Conservation (phyloP, 2,329 filamentous ascomycete genomes). For the Laburnicola sp. region DNA sequence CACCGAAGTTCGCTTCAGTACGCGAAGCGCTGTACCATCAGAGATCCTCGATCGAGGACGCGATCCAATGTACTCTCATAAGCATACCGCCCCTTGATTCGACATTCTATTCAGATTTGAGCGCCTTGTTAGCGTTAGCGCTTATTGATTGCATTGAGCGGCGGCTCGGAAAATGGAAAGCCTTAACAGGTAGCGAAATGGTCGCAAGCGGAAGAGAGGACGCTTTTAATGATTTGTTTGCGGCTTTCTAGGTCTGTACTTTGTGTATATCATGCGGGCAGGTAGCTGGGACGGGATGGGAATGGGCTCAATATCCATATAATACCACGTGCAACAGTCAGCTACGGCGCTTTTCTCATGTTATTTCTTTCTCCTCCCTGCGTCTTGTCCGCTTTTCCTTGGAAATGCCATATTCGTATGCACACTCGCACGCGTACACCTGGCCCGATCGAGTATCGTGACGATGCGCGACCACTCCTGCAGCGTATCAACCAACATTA, state of each 20-base stretch:
- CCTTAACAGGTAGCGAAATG: neutral
- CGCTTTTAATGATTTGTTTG: neutral
- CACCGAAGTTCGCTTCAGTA: conserved; percentile 45
- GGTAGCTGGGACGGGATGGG: neutral
- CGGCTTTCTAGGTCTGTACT: neutral
- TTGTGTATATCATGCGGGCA: conserved; percentile 1
- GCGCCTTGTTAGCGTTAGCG: conserved; percentile 1
- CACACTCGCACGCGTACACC: neutral
- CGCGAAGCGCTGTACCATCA: conserved; percentile 42
- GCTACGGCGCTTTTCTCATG: neutral
- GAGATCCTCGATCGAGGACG: conserved; percentile 42
- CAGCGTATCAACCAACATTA: neutral
- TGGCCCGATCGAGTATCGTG: neutral
- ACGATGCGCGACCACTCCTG: neutral
- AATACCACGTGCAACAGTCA: neutral
- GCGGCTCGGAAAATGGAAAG: neutral
- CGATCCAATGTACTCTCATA: conserved; percentile 20
- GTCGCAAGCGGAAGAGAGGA: neutral
- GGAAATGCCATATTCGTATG: too few relatives aligned
- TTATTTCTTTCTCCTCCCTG: neutral
- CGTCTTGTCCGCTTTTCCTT: too few relatives aligned
- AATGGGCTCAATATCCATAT: conserved; percentile 2
- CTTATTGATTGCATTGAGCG: neutral
- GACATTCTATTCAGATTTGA: neutral
- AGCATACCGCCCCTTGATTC: neutral